Evolutionary conservation across 2,329 filamentous ascomycete genomes (phyloP), one percentile per base, ranked within the genome.

Genomic region (Aspergillus alliaceus): DNA sequence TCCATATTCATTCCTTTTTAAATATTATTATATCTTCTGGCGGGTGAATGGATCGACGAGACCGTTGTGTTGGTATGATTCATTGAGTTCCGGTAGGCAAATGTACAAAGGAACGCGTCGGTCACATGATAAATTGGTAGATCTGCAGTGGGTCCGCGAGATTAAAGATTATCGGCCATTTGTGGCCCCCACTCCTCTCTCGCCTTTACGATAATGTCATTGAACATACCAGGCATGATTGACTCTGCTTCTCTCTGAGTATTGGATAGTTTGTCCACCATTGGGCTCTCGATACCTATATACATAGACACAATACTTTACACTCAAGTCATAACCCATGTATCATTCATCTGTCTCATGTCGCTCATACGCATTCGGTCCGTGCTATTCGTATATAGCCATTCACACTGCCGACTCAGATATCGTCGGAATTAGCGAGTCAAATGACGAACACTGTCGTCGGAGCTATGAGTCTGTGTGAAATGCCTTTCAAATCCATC

Each of bases 81-180:
- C n/a, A n/a, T n/a, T n/a, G n/a, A n/a, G n/a, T n/a, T n/a, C n/a
- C n/a, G n/a, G n/a, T n/a, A 39, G 14, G 31, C 22, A 6, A 22
- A 47, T 39, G 29, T 49, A 20, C 29, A 24, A 6, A 24, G 20
- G 35, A 37, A 35, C 35, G 18, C 25, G 47, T 35, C 24, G 25
- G 27, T 32, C 51, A 69, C 67, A 64, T 69, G 67, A 22, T 50
- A 9, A 14, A n/a, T 51, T 51, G 31, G 31, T 53, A 50, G 50
- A 25, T 50, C 44, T n/a, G 24, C 14, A 27, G 24, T 27, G 20
- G 39, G 22, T 25, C 39, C n/a, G n/a, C n/a, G n/a, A n/a, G n/a
- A n/a, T n/a, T n/a, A n/a, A n/a, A n/a, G n/a, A n/a, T n/a, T n/a
- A n/a, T n/a, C n/a, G n/a, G n/a, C n/a, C n/a, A n/a, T n/a, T n/a